Percentiles rank a stretch among this genome's conserved stretches.
Evolutionary conservation across 2,329 filamentous ascomycete species (phyloP).

Genomic region (Macrophomina phaseolina): DNA sequence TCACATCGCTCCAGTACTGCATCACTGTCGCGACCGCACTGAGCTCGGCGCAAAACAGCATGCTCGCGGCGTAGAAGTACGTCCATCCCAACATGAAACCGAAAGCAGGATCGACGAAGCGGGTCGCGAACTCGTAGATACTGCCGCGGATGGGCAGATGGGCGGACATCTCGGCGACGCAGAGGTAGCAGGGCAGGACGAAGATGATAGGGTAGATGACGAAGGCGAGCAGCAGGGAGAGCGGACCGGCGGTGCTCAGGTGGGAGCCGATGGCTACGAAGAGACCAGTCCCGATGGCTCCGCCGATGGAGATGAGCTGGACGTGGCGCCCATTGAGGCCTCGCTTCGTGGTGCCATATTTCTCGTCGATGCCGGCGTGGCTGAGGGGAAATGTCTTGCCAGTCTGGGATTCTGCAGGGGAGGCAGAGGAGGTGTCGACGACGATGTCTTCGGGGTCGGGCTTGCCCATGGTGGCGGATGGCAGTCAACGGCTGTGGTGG

Average conservation of each 20-base stretch:
- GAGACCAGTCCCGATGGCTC: conserved; percentile 19
- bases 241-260: conserved; percentile 34
- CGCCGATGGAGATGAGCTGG: conserved; percentile 25
- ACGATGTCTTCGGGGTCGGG: conserved; percentile 19
- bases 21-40: conserved; percentile 46
- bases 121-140: conserved; percentile 83
- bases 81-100: conserved; percentile 26
- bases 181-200: conserved; percentile 28
- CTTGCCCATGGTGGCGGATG: conserved; percentile 9
- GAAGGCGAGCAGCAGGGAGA: conserved; percentile 30
- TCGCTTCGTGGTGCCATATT: conserved; percentile 23
- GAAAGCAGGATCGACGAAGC: conserved; percentile 41
- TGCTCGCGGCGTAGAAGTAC: conserved; percentile 20
- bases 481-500: no score
- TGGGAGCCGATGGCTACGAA: conserved; percentile 23
- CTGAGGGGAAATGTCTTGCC: conserved; percentile 10
- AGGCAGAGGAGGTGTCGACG: conserved; percentile 1
- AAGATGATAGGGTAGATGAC: conserved; percentile 36
- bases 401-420: neutral
- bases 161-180: conserved; percentile 36
- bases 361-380: conserved; percentile 11
- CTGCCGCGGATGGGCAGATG: conserved; percentile 65
- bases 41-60: conserved; percentile 45
- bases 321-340: conserved; percentile 21
- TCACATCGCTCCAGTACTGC: conserved; percentile 46